Conservation (phyloP, 2,329 filamentous ascomycete genomes). For the Ophiocordyceps australis region DNA sequence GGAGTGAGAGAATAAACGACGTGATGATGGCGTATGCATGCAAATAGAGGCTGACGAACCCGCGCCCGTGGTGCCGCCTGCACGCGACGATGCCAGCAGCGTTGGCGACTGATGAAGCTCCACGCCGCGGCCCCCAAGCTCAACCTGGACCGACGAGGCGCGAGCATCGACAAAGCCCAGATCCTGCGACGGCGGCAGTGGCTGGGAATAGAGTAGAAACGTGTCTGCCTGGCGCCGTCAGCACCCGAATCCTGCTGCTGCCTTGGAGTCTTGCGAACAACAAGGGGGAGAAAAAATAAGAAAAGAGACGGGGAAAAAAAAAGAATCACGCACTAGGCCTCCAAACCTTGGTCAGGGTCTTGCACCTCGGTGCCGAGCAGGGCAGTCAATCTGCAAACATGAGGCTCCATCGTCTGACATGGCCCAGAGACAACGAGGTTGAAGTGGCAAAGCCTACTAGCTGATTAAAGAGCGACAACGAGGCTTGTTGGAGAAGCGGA, state of each 20-base stretch:
- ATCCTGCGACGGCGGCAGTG: conserved; percentile 48
- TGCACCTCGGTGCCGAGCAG: conserved; percentile 23
- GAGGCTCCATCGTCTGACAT: no score
- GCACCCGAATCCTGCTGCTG: neutral
- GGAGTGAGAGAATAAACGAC: no score
- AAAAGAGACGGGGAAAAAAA: no score
- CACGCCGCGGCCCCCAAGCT: conserved; percentile 51
- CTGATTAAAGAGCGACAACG: no score
- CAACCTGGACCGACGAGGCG: conserved; percentile 45
- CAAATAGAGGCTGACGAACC: no score
- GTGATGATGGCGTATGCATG: no score
- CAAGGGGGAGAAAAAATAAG: no score
- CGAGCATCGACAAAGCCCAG: conserved; percentile 73
- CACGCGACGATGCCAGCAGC: conserved; percentile 58
- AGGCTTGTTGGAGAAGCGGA: no score
- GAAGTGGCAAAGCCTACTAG: no score
- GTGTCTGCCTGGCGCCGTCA: conserved; percentile 42
- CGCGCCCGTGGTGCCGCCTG: conserved; percentile 37
- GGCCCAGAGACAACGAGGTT: no score
- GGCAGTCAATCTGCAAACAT: conserved; percentile 9
- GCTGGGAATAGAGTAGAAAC: conserved; percentile 68
- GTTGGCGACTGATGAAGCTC: conserved; percentile 70
- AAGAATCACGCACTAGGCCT: no score
- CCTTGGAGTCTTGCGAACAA: neutral
- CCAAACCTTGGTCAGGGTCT: conserved; percentile 28